Conservation (phyloP, 2,329 filamentous ascomycete species). For the Colletotrichum acutatum region DNA sequence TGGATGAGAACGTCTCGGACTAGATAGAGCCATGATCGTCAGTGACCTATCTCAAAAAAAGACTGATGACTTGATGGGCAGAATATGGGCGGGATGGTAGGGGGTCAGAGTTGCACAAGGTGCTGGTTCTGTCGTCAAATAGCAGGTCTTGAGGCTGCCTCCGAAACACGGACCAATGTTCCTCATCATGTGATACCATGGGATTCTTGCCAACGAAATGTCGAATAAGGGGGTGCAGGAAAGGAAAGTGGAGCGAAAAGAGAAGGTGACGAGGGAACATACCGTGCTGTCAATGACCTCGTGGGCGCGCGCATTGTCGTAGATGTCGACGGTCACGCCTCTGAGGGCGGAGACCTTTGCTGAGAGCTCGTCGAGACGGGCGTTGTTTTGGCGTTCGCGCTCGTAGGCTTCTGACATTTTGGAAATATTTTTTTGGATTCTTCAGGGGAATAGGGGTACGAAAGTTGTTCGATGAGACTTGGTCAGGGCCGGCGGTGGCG, state of each 20-base stretch:
- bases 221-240: background rate
- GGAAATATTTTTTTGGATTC: background rate
- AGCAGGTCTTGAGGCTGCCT: conserved; percentile 92
- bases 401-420: conserved; percentile 82
- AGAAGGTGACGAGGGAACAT: conserved; percentile 46
- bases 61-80: background rate
- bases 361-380: conserved; percentile 89
- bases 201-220: background rate
- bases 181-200: conserved; percentile 73
- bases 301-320: conserved; percentile 92
- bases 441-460: background rate
- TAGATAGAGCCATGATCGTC: conserved; percentile 46
- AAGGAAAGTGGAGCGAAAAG: background rate
- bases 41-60: background rate
- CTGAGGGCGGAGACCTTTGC: conserved; percentile 92
- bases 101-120: conserved; percentile 77
- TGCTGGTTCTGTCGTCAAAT: conserved; percentile 81
- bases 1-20: conserved; percentile 91
- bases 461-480: background rate
- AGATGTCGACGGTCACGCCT: conserved; percentile 96
- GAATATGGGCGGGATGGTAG: background rate
- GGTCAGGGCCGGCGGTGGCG: no score
- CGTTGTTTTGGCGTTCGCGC: conserved; percentile 91
- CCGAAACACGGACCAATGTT: conserved; percentile 96
- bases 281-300: conserved; percentile 89